Evolutionary conservation across 2,329 filamentous ascomycete species (phyloP).

Genomic region (Fusarium kyushuense): DNA sequence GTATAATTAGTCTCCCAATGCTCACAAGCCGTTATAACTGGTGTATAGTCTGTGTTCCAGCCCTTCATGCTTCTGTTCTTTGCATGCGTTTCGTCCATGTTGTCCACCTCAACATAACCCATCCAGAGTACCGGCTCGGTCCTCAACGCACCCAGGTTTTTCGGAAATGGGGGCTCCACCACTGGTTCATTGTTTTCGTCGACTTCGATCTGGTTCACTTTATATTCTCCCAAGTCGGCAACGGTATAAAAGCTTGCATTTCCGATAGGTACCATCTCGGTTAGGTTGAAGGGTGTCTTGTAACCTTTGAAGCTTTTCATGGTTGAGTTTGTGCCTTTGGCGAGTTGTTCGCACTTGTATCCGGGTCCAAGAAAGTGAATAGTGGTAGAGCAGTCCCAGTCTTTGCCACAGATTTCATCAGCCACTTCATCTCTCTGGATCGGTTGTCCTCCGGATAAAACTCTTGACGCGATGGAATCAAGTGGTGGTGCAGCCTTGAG

Average conservation of each 20-base stretch:
- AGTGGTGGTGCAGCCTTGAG: conserved; percentile 19
- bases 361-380: conserved; percentile 37
- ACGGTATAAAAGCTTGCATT: conserved; percentile 26
- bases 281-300: conserved; percentile 32
- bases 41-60: conserved; percentile 28
- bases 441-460: conserved; percentile 28
- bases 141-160: conserved; percentile 31
- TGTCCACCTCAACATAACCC: conserved; percentile 33
- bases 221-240: conserved; percentile 31
- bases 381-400: conserved; percentile 40
- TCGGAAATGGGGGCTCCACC: conserved; percentile 16
- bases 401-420: conserved; percentile 30
- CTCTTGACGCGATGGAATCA: conserved; percentile 24
- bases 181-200: conserved; percentile 15
- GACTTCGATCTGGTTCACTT: conserved; percentile 9
- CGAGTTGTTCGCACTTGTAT: conserved; percentile 38
- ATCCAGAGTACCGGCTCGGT: conserved; percentile 39
- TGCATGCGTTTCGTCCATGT: conserved; percentile 12
- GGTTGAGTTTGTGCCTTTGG: not conserved
- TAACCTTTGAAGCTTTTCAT: conserved; percentile 13
- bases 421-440: conserved; percentile 31
- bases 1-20: conserved; percentile 41
- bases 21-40: conserved; percentile 34
- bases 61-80: not conserved
- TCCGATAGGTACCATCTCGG: conserved; percentile 19